Evolutionary conservation across 352 stramenopile genomes (phyloP).

Genomic region (Aphanomyces invadans): DNA sequence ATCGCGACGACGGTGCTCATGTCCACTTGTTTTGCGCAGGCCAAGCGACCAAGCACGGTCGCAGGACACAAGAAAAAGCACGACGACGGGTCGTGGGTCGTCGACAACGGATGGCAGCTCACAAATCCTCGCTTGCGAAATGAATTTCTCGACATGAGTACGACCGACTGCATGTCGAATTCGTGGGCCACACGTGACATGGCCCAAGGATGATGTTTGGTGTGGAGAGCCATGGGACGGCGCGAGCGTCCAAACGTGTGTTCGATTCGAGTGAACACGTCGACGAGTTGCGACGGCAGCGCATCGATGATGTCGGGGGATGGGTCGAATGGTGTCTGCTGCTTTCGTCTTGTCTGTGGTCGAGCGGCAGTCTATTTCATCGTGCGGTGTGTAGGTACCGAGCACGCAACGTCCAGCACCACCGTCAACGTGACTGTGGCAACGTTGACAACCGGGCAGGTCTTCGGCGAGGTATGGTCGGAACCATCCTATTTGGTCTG

Average conservation of each 20-base stretch:
- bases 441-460: conserved; percentile 53
- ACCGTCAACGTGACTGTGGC: conserved; percentile 47
- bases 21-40: neutral
- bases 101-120: conserved; percentile 77
- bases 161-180: neutral
- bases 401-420: neutral
- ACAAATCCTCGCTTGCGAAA: conserved; percentile 63
- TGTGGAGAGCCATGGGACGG: too few relatives aligned
- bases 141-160: conserved; percentile 16
- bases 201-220: neutral
- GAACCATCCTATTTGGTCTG: too few relatives aligned
- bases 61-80: neutral
- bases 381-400: too few relatives aligned
- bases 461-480: conserved; percentile 43
- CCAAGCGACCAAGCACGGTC: neutral
- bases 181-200: neutral
- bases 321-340: too few relatives aligned
- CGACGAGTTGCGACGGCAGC: too few relatives aligned
- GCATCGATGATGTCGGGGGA: too few relatives aligned
- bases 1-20: neutral
- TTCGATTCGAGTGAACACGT: neutral
- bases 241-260: neutral
- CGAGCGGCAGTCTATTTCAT: too few relatives aligned
- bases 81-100: conserved; percentile 58
- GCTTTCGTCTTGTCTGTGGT: too few relatives aligned